Evolutionary conservation across 2,329 filamentous ascomycete genomes (phyloP).

Genomic region (Amesomyces nigricolor): DNA sequence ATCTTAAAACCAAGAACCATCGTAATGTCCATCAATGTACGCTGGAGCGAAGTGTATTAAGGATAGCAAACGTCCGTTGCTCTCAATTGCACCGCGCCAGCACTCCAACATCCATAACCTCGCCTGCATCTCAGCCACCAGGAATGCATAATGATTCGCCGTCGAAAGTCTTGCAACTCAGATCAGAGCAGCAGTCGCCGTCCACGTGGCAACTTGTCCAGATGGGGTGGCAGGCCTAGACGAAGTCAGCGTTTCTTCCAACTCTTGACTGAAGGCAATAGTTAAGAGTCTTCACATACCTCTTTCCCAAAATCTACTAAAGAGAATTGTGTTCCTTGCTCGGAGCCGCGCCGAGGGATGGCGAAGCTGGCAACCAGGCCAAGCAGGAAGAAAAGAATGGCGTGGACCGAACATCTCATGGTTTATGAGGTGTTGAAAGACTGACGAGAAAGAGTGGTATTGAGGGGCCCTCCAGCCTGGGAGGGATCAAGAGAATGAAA

Average conservation of each 20-base stretch:
- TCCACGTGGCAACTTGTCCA: constrained; percentile 17
- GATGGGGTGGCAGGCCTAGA: constrained; percentile 18
- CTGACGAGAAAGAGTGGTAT: not conserved
- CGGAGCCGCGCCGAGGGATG: constrained; percentile 1
- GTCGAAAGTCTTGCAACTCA: constrained; percentile 18
- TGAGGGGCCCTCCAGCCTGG: not conserved
- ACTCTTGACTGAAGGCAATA: too few relatives aligned
- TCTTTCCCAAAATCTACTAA: constrained; percentile 6
- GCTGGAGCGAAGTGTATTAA: too few relatives aligned
- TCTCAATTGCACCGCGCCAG: too few relatives aligned
- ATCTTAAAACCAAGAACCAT: too few relatives aligned
- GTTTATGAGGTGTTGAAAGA: not conserved
- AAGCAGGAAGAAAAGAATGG: constrained; percentile 12
- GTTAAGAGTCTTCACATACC: not conserved
- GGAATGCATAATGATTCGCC: constrained; percentile 20
- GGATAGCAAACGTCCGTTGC: too few relatives aligned
- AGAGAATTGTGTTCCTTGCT: not conserved
- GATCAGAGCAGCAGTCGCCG: constrained; percentile 17
- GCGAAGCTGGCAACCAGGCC: constrained; percentile 17
- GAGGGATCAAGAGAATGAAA: not conserved
- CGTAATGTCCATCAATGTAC: too few relatives aligned
- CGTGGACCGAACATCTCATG: constrained; percentile 13
- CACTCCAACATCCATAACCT: not conserved
- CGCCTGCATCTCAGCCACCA: constrained; percentile 1
- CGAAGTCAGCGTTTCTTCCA: not conserved